Evolutionary conservation across 805 yeast genomes (phyloP).

Genomic region (Brettanomyces sp.): DNA sequence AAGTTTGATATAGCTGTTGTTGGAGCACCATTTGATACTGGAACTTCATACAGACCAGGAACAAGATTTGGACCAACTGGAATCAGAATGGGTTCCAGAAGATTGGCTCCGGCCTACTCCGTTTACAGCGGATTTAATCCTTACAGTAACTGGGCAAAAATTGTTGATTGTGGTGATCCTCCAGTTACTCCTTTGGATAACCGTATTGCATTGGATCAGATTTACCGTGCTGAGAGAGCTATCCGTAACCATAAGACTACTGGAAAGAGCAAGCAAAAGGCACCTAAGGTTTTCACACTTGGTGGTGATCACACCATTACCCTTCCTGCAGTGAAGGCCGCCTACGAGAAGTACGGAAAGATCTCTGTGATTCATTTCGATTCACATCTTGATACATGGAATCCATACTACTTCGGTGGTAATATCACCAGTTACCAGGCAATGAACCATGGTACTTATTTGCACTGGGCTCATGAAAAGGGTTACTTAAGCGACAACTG

Average conservation of each 20-base stretch:
- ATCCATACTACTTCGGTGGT: slow-evolving; percentile 44
- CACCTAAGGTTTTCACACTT: slow-evolving; percentile 36
- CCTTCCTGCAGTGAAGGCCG: slow-evolving; percentile 38
- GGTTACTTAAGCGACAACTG: slow-evolving; percentile 48
- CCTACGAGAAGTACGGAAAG: slow-evolving; percentile 37
- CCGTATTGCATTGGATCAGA: slow-evolving; percentile 42
- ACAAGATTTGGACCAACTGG: slow-evolving; percentile 48
- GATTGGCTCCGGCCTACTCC: slow-evolving; percentile 64
- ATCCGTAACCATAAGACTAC: slow-evolving; percentile 27
- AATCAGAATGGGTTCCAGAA: slow-evolving; percentile 35
- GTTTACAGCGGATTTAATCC: slow-evolving; percentile 31
- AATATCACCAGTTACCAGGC: slow-evolving; percentile 23
- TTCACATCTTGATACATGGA: slow-evolving; percentile 62
- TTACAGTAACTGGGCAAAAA: slow-evolving; percentile 26
- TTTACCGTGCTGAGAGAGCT: slow-evolving; percentile 40
- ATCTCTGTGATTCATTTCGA: slow-evolving; percentile 51
- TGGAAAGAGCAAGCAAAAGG: slow-evolving; percentile 10
- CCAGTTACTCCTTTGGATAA: slow-evolving; percentile 50
- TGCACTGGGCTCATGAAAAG: slow-evolving; percentile 69
- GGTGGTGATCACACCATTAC: slow-evolving; percentile 55
- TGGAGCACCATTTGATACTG: slow-evolving; percentile 51
- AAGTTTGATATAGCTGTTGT: slow-evolving; percentile 39
- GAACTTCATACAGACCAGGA: slow-evolving; percentile 43
- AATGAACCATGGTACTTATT: slow-evolving; percentile 74
- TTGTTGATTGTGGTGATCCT: slow-evolving; percentile 48